A percentile compares a stretch with the other conserved stretches of the same genome.
phyloP scores from a whole-genome alignment of 805 yeast species.

The Saccharomyces eubayanus region DNA sequence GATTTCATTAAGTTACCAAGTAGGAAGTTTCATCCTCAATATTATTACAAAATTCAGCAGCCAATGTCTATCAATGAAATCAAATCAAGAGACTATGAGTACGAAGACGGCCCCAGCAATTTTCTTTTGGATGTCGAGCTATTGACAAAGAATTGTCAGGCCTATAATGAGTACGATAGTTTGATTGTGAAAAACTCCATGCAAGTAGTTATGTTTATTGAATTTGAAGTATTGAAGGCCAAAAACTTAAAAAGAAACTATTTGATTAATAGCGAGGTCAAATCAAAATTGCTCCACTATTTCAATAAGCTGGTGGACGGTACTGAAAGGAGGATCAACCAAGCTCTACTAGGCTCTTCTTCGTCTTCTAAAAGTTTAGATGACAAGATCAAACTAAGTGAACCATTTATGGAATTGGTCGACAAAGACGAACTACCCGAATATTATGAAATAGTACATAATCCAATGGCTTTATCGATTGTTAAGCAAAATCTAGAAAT shows the following conservation, averaged over 20 bases:
- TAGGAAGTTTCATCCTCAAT: constrained; percentile 69
- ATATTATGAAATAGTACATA: constrained; percentile 61
- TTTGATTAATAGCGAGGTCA: constrained; percentile 22
- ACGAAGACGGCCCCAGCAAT: constrained; percentile 29
- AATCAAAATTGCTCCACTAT: constrained; percentile 11
- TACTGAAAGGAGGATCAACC: constrained; percentile 20
- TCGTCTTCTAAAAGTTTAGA: constrained; percentile 16
- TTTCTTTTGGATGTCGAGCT: constrained; percentile 53
- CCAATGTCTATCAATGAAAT: constrained; percentile 72
- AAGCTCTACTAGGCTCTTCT: constrained; percentile 8
- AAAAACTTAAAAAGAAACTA: constrained; percentile 29
- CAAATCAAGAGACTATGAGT: constrained; percentile 33
- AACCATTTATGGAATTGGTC: constrained; percentile 70
- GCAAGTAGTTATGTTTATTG: constrained; percentile 48
- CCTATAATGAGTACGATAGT: constrained; percentile 60
- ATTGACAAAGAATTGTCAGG: constrained; percentile 62
- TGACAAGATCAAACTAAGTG: constrained; percentile 38
- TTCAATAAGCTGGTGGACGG: constrained; percentile 24
- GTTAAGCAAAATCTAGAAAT: constrained; percentile 45
- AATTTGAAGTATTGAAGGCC: constrained; percentile 39
- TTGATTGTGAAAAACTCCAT: constrained; percentile 61
- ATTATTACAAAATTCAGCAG: constrained; percentile 51
- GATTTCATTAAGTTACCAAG: constrained; percentile 68
- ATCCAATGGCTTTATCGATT: constrained; percentile 65
- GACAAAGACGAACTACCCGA: constrained; percentile 67